phyloP scores from a whole-genome alignment of 208 protist species.

The Porcisia deanei region DNA sequence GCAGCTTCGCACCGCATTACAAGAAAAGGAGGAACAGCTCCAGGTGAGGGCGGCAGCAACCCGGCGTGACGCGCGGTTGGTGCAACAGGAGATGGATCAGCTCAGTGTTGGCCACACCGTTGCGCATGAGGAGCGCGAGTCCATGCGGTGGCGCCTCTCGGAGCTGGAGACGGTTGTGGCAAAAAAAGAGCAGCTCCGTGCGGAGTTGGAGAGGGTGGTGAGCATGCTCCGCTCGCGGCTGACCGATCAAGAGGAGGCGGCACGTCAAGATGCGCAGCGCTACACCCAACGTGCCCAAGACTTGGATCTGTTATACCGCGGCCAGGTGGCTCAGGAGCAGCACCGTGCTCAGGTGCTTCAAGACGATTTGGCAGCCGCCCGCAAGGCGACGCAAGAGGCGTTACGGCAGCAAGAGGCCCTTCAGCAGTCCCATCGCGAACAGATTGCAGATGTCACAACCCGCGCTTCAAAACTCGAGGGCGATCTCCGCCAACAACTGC shows the following conservation, averaged over 20 bases:
- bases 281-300: constrained; percentile 28
- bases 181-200: constrained; percentile 30
- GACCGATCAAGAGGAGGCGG: constrained; percentile 15
- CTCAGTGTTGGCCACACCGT: constrained; percentile 28
- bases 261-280: constrained; percentile 20
- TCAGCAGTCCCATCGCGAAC: constrained; percentile 12
- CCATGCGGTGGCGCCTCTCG: constrained; percentile 25
- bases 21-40: constrained; percentile 44
- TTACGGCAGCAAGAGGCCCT: constrained; percentile 26
- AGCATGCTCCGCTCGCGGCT: constrained; percentile 13
- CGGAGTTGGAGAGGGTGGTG: constrained; percentile 24
- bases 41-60: constrained; percentile 22
- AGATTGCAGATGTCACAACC: constrained; percentile 5
- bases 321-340: constrained; percentile 25
- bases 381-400: constrained; percentile 16
- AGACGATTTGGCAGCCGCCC: constrained; percentile 20
- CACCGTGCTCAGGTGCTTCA: constrained; percentile 17
- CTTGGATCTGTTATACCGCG: constrained; percentile 24
- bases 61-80: constrained; percentile 27
- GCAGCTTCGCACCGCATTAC: constrained; percentile 26
- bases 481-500: constrained; percentile 23
- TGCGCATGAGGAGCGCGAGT: constrained; percentile 28
- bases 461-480: constrained; percentile 20
- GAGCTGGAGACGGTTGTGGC: constrained; percentile 26
- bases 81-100: constrained; percentile 15